Base-by-base conservation (phyloP, 1,284 basidiomycete species). In the Ustilago sp. region DNA sequence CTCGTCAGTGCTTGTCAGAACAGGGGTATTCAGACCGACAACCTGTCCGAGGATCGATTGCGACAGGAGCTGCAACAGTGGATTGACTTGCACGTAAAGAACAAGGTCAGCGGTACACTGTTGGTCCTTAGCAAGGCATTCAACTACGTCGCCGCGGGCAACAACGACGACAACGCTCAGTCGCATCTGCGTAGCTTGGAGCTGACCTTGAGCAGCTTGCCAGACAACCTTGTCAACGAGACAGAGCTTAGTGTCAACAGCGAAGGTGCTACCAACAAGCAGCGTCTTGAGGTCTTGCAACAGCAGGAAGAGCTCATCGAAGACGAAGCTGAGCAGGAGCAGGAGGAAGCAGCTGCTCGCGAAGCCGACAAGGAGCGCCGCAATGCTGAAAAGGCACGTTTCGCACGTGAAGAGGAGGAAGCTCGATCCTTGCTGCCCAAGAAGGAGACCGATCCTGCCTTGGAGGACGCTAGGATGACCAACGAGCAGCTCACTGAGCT, bases 291-390 rank as follows among this genome's bases (percentile, higher is more conserved):
- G 80, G 96, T 99, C 8, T 88, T 99, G 86, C 93, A 97, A 84
- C 94, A 99, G 86, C 96, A 99, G 87, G 94, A 99, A 86, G 96
- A 99, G 87, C 93, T 99, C 70, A 99, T 99, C 85, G 95, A 98
- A 87, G 96, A 98, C 86, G 96, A 99, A 87, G 92, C 95, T 76
- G 96, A 98, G 86, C 96, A 99, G 87, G 97, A 99, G 82, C 79
- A 89, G 85, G 95, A 97, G 87, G 95, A 97, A 86, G 93, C 94
- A 83, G 93, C 93, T 82, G 93, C 95, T 43, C 91, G 94, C 74
- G 91, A 93, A 80, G 92, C 92, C 51, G 92, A 92, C 86, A 91
- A 91, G 83, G 93, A 94, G 87, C 90, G 91, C 55, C 91, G 91
- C 76, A 91, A 93, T 79, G 75, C 75, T n/a, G 80, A 85, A 65